Base-by-base conservation (phyloP, 2,329 filamentous ascomycete species). In the Colletotrichum euphorbiae region DNA sequence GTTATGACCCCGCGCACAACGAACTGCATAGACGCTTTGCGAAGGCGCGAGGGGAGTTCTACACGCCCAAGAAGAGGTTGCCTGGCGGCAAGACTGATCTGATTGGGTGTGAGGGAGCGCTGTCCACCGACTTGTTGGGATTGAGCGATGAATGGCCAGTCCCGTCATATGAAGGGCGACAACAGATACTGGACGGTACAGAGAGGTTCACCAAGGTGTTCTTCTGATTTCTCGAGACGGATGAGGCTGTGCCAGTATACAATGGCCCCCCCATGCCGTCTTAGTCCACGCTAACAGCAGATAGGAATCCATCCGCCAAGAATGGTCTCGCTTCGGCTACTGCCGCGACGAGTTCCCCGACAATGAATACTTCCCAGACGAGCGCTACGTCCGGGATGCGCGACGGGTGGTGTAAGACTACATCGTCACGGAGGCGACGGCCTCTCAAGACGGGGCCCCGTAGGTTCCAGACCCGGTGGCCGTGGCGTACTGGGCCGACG, bases 331-430 rank as follows among this genome's bases (percentile, higher is more conserved):
- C 6, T 71, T 69, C 50, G 74, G 75, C 4, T 74, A 74, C 50
- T 72, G 67, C 51, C 69, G 65, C 33, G 74, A 76, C 31, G 73
- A 76, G 69, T 76, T 74, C 59, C 66, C 60, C 2, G 70, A 71
- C 38, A 75, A 76, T 54, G 70, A 61, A 15, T 61, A 74, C 62
- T 76, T 74, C 43, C 74, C 74, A 4, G 59, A 72, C 33, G 65
- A 74, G 52, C 65, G 76, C 19, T 75, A 76, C 65, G 71, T 76
- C 28, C 74, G 74, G 11, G 75, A 75, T 36, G 73, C 69, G 15
- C 65, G 75, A n/a, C 72, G 71, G 54, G 72, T 75, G 73, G 54
- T 71, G 2, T 71, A 70, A 3, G 62, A 72, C 31, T 74, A 73
- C 52, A 71, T 73, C 43, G 73, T 75, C 66, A 75, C 70, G 6